Evolutionary conservation across 352 stramenopile species (phyloP).

Genomic region (Phytophthora hibernalis): DNA sequence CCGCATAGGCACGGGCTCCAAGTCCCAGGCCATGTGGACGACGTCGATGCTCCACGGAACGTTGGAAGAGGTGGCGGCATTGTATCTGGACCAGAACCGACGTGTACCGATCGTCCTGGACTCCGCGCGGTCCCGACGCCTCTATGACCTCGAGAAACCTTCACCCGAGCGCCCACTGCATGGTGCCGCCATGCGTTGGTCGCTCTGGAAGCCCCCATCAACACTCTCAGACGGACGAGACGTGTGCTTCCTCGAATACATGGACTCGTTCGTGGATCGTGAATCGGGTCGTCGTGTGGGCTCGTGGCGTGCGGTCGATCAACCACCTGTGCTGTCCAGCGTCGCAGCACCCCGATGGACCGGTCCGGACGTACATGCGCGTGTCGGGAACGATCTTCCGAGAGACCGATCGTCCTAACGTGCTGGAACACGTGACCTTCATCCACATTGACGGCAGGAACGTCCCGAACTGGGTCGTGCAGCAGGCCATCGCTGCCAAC

Average conservation of each 20-base stretch:
- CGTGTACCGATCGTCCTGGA: constrained; percentile 61
- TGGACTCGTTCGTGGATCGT: constrained; percentile 73
- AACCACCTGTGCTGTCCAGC: constrained; percentile 67
- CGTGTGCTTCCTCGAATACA: constrained; percentile 67
- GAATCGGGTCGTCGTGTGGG: constrained; percentile 69
- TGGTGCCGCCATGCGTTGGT: constrained; percentile 61
- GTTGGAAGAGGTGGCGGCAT: constrained; percentile 66
- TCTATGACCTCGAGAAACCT: constrained; percentile 64
- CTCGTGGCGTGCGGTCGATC: constrained; percentile 68
- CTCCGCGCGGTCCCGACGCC: constrained; percentile 47
- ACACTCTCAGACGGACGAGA: constrained; percentile 62
- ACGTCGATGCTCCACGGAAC: constrained; percentile 57
- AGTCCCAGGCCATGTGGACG: constrained; percentile 71
- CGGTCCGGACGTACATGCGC: constrained; percentile 59
- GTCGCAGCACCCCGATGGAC: constrained; percentile 62
- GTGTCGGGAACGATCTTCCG: constrained; percentile 67
- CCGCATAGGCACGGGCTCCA: constrained; percentile 34
- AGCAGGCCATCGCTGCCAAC: constrained; percentile 49
- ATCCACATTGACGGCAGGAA: constrained; percentile 60
- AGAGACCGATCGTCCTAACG: constrained; percentile 60
- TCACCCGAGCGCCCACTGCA: constrained; percentile 51
- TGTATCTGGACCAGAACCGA: constrained; percentile 56
- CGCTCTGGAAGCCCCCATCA: constrained; percentile 60
- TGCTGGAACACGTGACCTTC: constrained; percentile 66
- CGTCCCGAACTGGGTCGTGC: constrained; percentile 54